phyloP scores from a whole-genome alignment of 306 rosid genomes.

The Boehmeria nivea region DNA sequence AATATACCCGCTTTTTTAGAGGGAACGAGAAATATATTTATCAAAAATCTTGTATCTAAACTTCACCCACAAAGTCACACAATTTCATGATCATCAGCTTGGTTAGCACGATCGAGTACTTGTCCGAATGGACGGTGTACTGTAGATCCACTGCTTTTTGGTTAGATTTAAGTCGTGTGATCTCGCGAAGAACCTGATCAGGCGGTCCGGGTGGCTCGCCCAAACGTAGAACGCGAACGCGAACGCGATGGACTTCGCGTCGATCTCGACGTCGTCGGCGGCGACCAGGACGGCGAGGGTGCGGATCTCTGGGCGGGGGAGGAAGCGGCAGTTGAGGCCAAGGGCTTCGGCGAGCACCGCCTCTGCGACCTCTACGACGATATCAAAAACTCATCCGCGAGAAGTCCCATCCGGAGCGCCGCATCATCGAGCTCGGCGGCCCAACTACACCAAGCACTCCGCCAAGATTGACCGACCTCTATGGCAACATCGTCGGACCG shows the following conservation, averaged over 20 bases:
- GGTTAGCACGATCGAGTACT: slow-evolving; percentile 73
- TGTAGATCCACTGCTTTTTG: slow-evolving; percentile 68
- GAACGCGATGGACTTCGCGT: slow-evolving; percentile 48
- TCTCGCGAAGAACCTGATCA: slow-evolving; percentile 68
- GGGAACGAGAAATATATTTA: too few relatives aligned
- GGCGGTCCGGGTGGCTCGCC: slow-evolving; percentile 38
- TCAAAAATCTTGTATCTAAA: too few relatives aligned
- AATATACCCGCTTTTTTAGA: too few relatives aligned
- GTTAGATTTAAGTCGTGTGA: slow-evolving; percentile 68
- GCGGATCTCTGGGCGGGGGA: slow-evolving; percentile 42
- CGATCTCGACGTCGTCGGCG: slow-evolving; percentile 80
- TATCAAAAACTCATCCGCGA: too few relatives aligned
- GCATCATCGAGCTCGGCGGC: too few relatives aligned
- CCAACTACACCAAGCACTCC: too few relatives aligned
- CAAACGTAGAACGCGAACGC: slow-evolving; percentile 62
- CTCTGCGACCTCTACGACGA: too few relatives aligned
- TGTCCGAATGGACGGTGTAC: slow-evolving; percentile 74
- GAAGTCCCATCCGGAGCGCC: too few relatives aligned
- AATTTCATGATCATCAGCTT: slow-evolving; percentile 65
- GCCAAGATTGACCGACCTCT: too few relatives aligned
- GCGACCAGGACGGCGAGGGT: slow-evolving; percentile 69
- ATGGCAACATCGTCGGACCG: too few relatives aligned
- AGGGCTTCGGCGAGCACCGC: slow-evolving; percentile 44
- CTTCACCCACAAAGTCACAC: too few relatives aligned
- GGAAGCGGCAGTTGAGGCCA: slow-evolving; percentile 74